Base-by-base conservation (phyloP, 2,329 filamentous ascomycete species). In the Neofusicoccum cordaticola region DNA sequence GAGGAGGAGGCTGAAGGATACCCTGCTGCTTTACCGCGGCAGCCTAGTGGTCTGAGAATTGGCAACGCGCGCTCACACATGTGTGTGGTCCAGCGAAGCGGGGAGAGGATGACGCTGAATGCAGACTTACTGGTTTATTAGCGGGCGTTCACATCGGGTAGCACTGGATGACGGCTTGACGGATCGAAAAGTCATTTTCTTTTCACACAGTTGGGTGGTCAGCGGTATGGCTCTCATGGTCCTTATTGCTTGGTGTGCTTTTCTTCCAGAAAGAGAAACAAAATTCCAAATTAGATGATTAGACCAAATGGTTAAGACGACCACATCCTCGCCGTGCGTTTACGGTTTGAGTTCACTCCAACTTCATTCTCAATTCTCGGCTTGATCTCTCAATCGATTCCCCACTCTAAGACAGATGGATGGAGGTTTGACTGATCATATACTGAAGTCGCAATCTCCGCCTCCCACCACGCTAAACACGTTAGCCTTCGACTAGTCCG, bases 121-220 rank as follows among this genome's bases (percentile, higher is more conserved):
- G 42, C 56, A 47, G 42, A 37, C 42, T 45, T 35, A 19, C 56
- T 60, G 41, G 56, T 15, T 60, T 60, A 60, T 60, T 60, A 60
- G 56, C 56, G 56, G 56, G 56, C 56, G 56, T 60, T 58, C 27
- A 35, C 56, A 47, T 27, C 15, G 39, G 53, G 13, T 17, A 44
- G 39, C 31, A 22, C 31, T 60, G 56, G 42, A 60, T 37, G 34
- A 52, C 13, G 31, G 34, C 50, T 52, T 52, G 56, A 60, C 42
- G 56, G 56, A 22, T 47, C 9, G 56, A 19, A 60, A 47, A 60
- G 56, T 41, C 39, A 37, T 12, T 39, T 34, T 37, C 31, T 15
- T 42, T 39, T 48, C 27, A 35, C 31, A 45, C 17, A 15, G 11
- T 47, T 47, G 56, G 31, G 4, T 37, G 8, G 35, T 58, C 56